phyloP scores from a whole-genome alignment of 306 rosid species.

The Prunus persica region Prunus_persica_NCBIv2 NC_034012.1:877501-878000 shows the following conservation, averaged over 20 bases:
- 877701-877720: too few relatives aligned
- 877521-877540: neutral
- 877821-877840: neutral
- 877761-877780: neutral
- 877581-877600: slow-evolving; percentile 7
- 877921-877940: neutral
- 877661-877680: neutral
- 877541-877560: accelerated
- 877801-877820: too few relatives aligned
- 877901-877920: neutral
- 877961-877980: neutral
- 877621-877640: slow-evolving; percentile 29
- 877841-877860: neutral
- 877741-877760: too few relatives aligned
- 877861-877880: neutral
- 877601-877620: slow-evolving; percentile 28
- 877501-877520: neutral
- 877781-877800: neutral
- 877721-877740: too few relatives aligned
- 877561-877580: accelerated
- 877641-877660: slow-evolving; percentile 28
- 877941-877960: neutral
- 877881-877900: neutral
- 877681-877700: neutral
- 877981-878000: neutral